A percentile compares a stretch with the other conserved stretches of the same genome.
phyloP scores from a whole-genome alignment of 805 yeast species.

The Saturnispora sekii region DNA sequence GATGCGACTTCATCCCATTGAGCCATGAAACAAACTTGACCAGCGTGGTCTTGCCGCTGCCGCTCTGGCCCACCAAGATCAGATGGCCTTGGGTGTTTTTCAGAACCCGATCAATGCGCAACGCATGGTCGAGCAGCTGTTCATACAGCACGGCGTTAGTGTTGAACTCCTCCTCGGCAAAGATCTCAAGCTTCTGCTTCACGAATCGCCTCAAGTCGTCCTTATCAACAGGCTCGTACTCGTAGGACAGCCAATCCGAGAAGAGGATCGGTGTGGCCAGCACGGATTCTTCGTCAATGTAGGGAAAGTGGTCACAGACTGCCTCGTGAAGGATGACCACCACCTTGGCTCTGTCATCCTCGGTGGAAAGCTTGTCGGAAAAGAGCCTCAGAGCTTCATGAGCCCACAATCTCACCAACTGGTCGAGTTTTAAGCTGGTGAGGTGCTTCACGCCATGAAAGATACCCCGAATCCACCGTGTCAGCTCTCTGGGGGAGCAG shows the following conservation, averaged over 20 bases:
- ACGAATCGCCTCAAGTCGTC: slow-evolving; percentile 44
- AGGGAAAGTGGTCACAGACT: slow-evolving; percentile 36
- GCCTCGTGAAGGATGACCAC: slow-evolving; percentile 26
- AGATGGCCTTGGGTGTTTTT: slow-evolving; percentile 85
- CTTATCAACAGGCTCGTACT: slow-evolving; percentile 46
- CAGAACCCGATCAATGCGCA: slow-evolving; percentile 73
- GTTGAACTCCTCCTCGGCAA: slow-evolving; percentile 70
- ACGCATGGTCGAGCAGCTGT: slow-evolving; percentile 61
- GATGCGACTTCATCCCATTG: slow-evolving; percentile 58
- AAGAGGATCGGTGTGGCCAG: slow-evolving; percentile 48
- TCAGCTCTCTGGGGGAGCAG: slow-evolving; percentile 83
- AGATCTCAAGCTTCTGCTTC: slow-evolving; percentile 52
- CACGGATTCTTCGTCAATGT: slow-evolving; percentile 27
- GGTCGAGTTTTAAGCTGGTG: slow-evolving; percentile 27
- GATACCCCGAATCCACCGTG: slow-evolving; percentile 80
- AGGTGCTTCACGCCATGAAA: slow-evolving; percentile 27
- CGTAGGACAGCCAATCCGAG: slow-evolving; percentile 65
- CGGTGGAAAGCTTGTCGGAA: slow-evolving; percentile 53
- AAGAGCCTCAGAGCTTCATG: slow-evolving; percentile 77
- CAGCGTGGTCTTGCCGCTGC: slow-evolving; percentile 73
- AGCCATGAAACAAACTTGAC: slow-evolving; percentile 86
- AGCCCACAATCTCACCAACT: slow-evolving; percentile 57
- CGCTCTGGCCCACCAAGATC: slow-evolving; percentile 72
- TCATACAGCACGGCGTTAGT: slow-evolving; percentile 53
- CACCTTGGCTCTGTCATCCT: slow-evolving; percentile 42